A percentile compares a stretch with the other conserved stretches of the same genome.
phyloP scores from a whole-genome alignment of 495 filamentous ascomycete species.

The Hypoxylon cercidicola region DNA sequence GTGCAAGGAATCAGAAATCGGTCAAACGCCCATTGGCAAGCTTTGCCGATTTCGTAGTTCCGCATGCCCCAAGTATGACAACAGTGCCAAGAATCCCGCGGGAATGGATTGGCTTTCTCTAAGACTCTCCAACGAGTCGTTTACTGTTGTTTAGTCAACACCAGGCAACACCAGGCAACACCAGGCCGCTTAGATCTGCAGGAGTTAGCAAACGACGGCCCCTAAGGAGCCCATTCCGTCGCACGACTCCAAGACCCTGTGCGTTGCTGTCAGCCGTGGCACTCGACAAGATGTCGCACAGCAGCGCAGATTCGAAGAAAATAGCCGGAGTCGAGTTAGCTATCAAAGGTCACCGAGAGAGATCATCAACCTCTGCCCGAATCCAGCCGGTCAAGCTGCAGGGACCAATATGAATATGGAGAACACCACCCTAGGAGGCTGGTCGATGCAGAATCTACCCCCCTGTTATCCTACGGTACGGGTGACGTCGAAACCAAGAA shows the following conservation, averaged over 20 bases:
- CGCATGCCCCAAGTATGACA: constrained; percentile 24
- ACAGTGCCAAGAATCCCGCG: constrained; percentile 34
- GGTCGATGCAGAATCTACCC: constrained; percentile 2
- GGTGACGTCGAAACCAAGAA: constrained; percentile 19
- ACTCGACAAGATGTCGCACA: constrained; percentile 28
- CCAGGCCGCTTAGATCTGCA: constrained; percentile 18
- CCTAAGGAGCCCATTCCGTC: constrained; percentile 11
- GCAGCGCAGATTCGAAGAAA: background rate
- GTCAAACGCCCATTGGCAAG: constrained; percentile 19
- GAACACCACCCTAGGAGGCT: background rate
- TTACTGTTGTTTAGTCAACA: constrained; percentile 15
- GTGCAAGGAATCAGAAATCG: constrained; percentile 36
- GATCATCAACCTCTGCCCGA: background rate
- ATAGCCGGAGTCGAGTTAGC: background rate
- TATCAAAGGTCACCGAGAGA: constrained; percentile 22
- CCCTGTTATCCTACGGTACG: background rate
- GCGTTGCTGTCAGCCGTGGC: constrained; percentile 13
- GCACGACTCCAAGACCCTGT: constrained; percentile 17
- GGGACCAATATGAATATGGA: too few species aligned
- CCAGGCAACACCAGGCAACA: too few species aligned
- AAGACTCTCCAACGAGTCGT: constrained; percentile 9
- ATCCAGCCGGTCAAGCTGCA: too few species aligned
- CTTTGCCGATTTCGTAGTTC: constrained; percentile 19
- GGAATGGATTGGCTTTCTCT: constrained; percentile 28
- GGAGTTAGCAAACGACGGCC: constrained; percentile 29